Base-by-base conservation (phyloP, 2,329 filamentous ascomycete species). In the Akanthomyces uredinophilus region DNA sequence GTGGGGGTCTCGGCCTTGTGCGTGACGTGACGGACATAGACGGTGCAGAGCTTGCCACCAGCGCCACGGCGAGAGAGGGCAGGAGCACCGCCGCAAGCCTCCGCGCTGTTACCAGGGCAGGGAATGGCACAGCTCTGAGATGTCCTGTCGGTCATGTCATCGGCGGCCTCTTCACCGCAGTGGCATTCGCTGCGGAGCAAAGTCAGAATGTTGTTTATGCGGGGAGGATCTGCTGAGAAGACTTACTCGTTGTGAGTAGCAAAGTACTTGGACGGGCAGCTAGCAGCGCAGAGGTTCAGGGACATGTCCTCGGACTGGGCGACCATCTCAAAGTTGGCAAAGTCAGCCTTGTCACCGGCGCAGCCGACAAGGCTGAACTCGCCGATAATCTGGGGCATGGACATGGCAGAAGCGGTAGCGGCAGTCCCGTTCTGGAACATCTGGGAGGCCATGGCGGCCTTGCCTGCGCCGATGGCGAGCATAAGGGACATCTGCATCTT, bases 401-500 rank as follows among this genome's bases (percentile, higher is more conserved):
- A 3, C 22, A 29, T 44, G 49, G 60, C 27, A 39, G 41, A 44
- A 37, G 47, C 20, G 29, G 22, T n/a, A 35, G 43, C 27, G 20
- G 41, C 54, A 24, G 46, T 52, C n/a, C 14, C 22, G 46, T 63
- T 55, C n/a, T 29, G 44, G 41, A 24, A 54, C 63, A 64, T 62
- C 56, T 65, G 65, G 57, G 32, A 11, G 50, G 72, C 73, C 53
- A 69, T 56, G 61, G 65, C 72, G 64, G 71, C 49, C 46, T 71
- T 69, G 68, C 68, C 68, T 63, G 69, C 69, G 67, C 70, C 72
- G 10, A 74, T 63, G 65, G 70, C 69, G 55, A 72, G 60, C 46
- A 74, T 50, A 59, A 67, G 53, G 53, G 70, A 66, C 65, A 66
- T 72, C 66, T 70, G 72, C 73, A 75, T 75, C 16, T 41, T 65